Evolutionary conservation across 2,329 filamentous ascomycete genomes (phyloP).

Genomic region (Nemania bipapillata): DNA sequence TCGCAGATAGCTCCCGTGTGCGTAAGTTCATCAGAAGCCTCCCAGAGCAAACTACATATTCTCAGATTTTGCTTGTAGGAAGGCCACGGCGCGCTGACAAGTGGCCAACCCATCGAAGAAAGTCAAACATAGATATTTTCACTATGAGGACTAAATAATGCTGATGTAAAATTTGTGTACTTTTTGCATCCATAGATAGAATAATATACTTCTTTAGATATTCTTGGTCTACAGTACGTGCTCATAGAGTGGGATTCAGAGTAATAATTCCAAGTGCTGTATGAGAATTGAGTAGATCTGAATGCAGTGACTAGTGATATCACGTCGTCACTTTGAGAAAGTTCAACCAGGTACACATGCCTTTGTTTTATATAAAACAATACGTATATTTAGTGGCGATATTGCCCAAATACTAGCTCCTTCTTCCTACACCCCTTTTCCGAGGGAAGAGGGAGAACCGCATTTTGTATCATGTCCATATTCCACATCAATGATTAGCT

Average conservation of each 20-base stretch:
- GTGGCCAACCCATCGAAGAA: constrained; percentile 56
- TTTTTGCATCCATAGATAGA: constrained; percentile 57
- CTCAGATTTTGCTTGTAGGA: constrained; percentile 33
- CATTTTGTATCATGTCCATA: constrained; percentile 39
- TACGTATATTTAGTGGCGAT: constrained; percentile 60
- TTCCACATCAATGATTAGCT: constrained; percentile 44
- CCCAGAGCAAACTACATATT: background rate
- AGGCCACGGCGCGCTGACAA: constrained; percentile 42
- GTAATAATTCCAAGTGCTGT: constrained; percentile 55
- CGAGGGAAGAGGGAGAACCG: constrained; percentile 54
- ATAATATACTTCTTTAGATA: constrained; percentile 55
- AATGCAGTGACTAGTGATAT: constrained; percentile 50
- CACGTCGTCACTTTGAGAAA: constrained; percentile 52
- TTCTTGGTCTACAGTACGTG: constrained; percentile 56
- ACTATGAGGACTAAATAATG: no score
- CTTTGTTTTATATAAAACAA: constrained; percentile 55
- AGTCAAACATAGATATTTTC: constrained; percentile 53
- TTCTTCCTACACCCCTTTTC: no score
- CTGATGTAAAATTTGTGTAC: no score
- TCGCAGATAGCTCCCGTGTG: constrained; percentile 39
- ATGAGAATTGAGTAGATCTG: constrained; percentile 54
- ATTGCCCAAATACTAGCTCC: no score
- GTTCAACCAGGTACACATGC: constrained; percentile 59
- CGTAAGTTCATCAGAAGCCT: constrained; percentile 35
- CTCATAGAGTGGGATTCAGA: constrained; percentile 55